Evolutionary conservation across 306 rosid species (phyloP).

Genomic region (Trichosanthes cucumerina): DNA sequence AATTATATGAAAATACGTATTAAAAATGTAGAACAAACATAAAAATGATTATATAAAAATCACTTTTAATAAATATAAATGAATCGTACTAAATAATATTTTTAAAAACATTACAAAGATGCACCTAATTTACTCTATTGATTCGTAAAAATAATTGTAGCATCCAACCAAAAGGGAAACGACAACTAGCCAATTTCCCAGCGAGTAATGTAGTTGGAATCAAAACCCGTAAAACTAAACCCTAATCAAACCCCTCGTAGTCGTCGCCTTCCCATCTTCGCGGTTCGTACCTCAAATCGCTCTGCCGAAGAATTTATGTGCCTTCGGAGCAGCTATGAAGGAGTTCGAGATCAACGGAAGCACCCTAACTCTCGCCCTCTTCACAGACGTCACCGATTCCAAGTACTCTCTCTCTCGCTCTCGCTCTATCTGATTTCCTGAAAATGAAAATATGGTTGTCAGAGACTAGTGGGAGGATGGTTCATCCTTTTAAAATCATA

Average conservation of each 20-base stretch:
- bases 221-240: background rate
- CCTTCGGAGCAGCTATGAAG: slow-evolving; percentile 44
- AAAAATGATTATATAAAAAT: no score
- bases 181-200: no score
- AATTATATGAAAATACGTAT: no score
- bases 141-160: no score
- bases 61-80: no score
- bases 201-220: no score
- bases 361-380: slow-evolving; percentile 53
- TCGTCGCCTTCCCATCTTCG: background rate
- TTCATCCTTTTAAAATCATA: background rate
- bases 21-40: no score
- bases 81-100: no score
- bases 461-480: background rate
- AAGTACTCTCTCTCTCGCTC: slow-evolving; percentile 33
- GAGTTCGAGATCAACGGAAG: slow-evolving; percentile 38
- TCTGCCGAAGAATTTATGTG: background rate
- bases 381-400: slow-evolving; percentile 60
- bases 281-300: background rate
- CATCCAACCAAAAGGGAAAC: no score
- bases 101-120: no score
- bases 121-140: no score
- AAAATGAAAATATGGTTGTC: background rate
- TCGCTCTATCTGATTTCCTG: background rate
- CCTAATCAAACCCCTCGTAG: background rate